phyloP scores from a whole-genome alignment of 495 filamentous ascomycete genomes.

The Recurvomyces mirabilis region DNA sequence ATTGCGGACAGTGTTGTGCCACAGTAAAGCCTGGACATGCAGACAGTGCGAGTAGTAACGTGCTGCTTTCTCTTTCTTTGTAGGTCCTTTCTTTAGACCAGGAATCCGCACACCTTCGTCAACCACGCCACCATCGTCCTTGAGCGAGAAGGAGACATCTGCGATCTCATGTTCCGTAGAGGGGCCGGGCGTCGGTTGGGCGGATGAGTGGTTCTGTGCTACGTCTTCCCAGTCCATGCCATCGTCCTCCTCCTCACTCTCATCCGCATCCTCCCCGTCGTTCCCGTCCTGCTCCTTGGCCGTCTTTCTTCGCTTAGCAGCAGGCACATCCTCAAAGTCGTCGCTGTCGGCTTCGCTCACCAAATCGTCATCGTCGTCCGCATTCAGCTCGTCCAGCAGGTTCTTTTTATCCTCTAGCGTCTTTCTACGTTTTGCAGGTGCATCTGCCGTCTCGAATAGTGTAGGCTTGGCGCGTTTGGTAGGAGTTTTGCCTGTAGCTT shows the following conservation, averaged over 20 bases:
- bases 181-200: background rate
- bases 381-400: slow-evolving; percentile 38
- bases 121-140: slow-evolving; percentile 14
- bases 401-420: slow-evolving; percentile 41
- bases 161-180: slow-evolving; percentile 9
- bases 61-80: slow-evolving; percentile 69
- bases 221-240: slow-evolving; percentile 87
- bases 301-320: slow-evolving; percentile 18
- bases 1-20: slow-evolving; percentile 81
- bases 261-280: slow-evolving; percentile 23
- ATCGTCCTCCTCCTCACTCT: slow-evolving; percentile 43
- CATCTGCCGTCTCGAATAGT: slow-evolving; percentile 59
- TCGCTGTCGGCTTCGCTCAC: slow-evolving; percentile 48
- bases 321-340: slow-evolving; percentile 53
- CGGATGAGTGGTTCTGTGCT: slow-evolving; percentile 36
- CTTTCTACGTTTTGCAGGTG: slow-evolving; percentile 34
- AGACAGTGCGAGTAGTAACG: slow-evolving; percentile 69
- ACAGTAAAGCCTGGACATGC: slow-evolving; percentile 81
- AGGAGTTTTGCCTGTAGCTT: slow-evolving; percentile 3
- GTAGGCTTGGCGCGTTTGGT: slow-evolving; percentile 14
- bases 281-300: no score
- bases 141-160: slow-evolving; percentile 16
- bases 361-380: slow-evolving; percentile 46
- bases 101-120: slow-evolving; percentile 14
- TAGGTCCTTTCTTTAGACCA: slow-evolving; percentile 57